Conservation (phyloP, 2,329 filamentous ascomycete genomes). For the Nothopassalora personata region DNA sequence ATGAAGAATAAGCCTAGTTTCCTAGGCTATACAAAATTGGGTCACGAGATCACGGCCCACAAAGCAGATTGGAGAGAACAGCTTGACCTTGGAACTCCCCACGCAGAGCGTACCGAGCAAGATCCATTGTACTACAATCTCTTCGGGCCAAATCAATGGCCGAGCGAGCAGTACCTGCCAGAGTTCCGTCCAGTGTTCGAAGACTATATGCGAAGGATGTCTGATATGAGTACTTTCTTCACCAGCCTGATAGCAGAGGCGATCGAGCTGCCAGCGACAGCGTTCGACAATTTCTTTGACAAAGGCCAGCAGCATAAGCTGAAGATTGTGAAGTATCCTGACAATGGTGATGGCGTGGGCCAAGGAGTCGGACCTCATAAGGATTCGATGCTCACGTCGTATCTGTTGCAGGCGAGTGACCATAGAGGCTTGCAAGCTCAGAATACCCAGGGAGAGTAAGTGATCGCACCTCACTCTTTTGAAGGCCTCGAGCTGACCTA, state of each 20-base stretch:
- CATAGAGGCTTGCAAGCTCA: conserved; percentile 78
- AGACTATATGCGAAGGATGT: conserved; percentile 74
- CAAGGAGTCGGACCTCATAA: conserved; percentile 72
- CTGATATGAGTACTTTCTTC: conserved; percentile 64
- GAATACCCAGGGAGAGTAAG: conserved; percentile 71
- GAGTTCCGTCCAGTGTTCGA: conserved; percentile 63
- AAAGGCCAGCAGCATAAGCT: conserved; percentile 70
- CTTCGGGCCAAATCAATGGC: conserved; percentile 75
- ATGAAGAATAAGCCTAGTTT: conserved; percentile 45
- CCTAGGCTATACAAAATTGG: conserved; percentile 40
- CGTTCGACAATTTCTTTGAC: conserved; percentile 78
- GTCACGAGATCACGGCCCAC: conserved; percentile 63
- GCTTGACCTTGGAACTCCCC: conserved; percentile 77
- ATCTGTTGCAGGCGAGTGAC: conserved; percentile 71
- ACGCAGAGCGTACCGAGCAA: conserved; percentile 56
- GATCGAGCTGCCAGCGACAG: conserved; percentile 62
- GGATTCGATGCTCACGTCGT: conserved; percentile 76
- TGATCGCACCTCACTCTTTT: conserved; percentile 53
- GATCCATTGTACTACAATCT: conserved; percentile 71
- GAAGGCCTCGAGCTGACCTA: neutral
- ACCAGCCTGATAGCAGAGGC: conserved; percentile 78
- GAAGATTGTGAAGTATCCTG: conserved; percentile 83
- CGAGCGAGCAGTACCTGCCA: conserved; percentile 57
- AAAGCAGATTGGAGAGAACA: conserved; percentile 77
- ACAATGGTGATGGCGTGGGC: conserved; percentile 53